phyloP scores from a whole-genome alignment of 176 grass and related monocot genomes.

The Aegilops tauschii region DNA sequence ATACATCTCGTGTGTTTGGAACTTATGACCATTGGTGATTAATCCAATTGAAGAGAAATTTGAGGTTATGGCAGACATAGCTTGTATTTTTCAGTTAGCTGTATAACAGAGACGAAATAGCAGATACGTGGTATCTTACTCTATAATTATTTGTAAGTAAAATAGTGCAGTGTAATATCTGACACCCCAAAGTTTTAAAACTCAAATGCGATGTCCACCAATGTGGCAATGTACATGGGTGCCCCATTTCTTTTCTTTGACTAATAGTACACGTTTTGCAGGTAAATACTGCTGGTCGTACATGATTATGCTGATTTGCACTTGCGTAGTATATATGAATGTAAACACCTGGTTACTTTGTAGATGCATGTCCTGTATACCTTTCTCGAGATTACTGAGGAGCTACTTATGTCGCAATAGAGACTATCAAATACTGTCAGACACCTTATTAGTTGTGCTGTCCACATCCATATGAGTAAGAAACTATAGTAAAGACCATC shows the following conservation, averaged over 20 bases:
- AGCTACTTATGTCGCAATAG: neutral
- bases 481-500: neutral
- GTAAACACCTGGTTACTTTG: neutral
- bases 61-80: neutral
- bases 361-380: neutral
- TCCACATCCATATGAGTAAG: neutral
- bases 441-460: neutral
- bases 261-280: neutral
- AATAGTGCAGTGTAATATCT: neutral
- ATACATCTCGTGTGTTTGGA: neutral
- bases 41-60: neutral
- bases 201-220: neutral
- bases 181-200: neutral
- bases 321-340: neutral
- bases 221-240: neutral
- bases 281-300: neutral
- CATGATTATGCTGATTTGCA: neutral
- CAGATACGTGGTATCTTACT: neutral
- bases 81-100: neutral
- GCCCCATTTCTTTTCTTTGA: too few species aligned
- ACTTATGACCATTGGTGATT: neutral
- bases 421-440: neutral
- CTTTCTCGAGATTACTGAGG: neutral
- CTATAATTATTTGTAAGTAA: neutral
- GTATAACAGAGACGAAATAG: neutral